Conservation (phyloP, 768 basidiomycete species). For the Crassisporium funariophilum region DNA sequence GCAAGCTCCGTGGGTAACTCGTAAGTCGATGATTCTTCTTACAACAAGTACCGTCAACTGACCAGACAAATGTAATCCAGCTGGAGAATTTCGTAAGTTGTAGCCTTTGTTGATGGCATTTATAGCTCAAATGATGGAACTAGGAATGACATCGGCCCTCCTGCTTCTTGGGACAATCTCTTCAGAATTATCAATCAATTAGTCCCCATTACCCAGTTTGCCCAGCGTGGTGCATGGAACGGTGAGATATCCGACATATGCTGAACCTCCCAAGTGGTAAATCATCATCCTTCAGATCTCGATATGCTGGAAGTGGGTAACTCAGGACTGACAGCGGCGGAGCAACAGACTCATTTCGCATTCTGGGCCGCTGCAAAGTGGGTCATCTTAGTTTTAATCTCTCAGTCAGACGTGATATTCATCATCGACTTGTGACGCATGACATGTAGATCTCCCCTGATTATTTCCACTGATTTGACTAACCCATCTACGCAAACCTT, state of each 20-base stretch:
- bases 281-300: conserved; percentile 34
- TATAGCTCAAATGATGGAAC: background rate
- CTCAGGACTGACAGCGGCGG: conserved; percentile 38
- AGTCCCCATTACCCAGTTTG: conserved; percentile 52
- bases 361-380: conserved; percentile 57
- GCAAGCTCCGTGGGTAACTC: conserved; percentile 48
- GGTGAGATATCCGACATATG: conserved; percentile 23
- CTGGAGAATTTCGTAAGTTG: conserved; percentile 47
- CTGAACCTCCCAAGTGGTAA: background rate
- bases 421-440: too few species aligned
- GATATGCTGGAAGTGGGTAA: conserved; percentile 59
- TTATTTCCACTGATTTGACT: conserved; percentile 47
- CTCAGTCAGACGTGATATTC: background rate
- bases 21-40: conserved; percentile 21
- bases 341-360: conserved; percentile 50
- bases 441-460: conserved; percentile 40
- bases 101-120: background rate
- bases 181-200: conserved; percentile 54
- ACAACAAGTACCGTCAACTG: background rate
- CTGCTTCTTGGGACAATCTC: conserved; percentile 48
- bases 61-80: conserved; percentile 13
- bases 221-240: conserved; percentile 48
- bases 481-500: conserved; percentile 34
- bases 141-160: conserved; percentile 51
- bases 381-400: conserved; percentile 5